Conservation (phyloP, 179 eudicot genomes). For the Pouteria campechiana region DNA sequence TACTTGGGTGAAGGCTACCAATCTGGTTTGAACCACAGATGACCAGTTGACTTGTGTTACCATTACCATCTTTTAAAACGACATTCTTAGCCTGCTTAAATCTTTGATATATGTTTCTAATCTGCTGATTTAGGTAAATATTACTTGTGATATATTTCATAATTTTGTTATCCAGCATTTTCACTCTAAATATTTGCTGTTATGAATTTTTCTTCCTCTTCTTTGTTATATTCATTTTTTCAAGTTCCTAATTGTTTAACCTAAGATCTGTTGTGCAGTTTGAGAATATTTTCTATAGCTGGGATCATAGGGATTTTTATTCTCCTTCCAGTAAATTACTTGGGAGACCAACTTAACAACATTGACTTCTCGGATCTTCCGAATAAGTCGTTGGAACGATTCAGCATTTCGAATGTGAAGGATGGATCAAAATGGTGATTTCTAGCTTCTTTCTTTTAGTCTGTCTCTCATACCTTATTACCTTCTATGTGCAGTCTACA, state of each 20-base stretch:
- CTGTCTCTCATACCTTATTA: not conserved
- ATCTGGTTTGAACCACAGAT: too few relatives aligned
- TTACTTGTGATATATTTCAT: too few relatives aligned
- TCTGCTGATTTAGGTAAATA: too few relatives aligned
- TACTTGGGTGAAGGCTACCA: too few relatives aligned
- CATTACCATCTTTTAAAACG: too few relatives aligned
- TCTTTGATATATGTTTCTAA: too few relatives aligned
- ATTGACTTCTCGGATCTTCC: slow-evolving; percentile 53
- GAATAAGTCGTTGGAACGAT: slow-evolving; percentile 59
- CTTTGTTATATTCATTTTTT: not conserved
- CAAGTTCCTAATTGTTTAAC: not conserved
- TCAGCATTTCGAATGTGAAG: slow-evolving; percentile 82
- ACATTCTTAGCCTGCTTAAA: too few relatives aligned
- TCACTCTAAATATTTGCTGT: too few relatives aligned
- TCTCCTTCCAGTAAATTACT: slow-evolving; percentile 76
- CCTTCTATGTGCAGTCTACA: too few relatives aligned
- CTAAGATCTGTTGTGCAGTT: slow-evolving; percentile 33
- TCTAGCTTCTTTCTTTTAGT: not conserved
- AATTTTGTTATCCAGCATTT: too few relatives aligned
- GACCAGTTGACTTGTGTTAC: too few relatives aligned
- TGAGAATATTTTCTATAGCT: slow-evolving; percentile 56
- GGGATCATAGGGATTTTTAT: slow-evolving; percentile 59
- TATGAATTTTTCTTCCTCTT: not conserved
- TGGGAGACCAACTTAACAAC: slow-evolving; percentile 63
- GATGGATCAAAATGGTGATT: slow-evolving; percentile 74